Evolutionary conservation across 78 protist species (phyloP).

Genomic region (Chrysochromulina parva): DNA sequence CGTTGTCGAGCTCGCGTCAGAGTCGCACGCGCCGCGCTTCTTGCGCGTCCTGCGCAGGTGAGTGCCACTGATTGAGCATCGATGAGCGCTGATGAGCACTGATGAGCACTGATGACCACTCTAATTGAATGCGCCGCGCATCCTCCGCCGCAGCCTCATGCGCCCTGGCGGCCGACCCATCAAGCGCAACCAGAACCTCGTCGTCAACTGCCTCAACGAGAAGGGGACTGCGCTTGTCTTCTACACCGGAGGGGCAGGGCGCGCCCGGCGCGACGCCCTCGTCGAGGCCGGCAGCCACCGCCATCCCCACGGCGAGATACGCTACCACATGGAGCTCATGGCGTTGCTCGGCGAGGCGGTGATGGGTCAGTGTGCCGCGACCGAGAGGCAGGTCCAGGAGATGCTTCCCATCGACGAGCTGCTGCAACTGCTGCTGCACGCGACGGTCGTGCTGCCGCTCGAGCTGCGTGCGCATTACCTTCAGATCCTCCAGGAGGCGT

Average conservation of each 20-base stretch:
- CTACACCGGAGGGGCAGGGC: background rate
- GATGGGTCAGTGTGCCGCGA: background rate
- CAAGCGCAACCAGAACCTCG: background rate
- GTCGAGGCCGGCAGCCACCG: background rate
- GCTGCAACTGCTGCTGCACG: background rate
- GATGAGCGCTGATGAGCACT: too few relatives aligned
- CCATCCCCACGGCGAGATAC: background rate
- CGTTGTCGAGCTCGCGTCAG: too few relatives aligned
- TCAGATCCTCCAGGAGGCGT: background rate
- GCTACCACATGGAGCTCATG: constrained; percentile 1
- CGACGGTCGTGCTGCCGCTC: background rate
- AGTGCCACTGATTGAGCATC: too few relatives aligned
- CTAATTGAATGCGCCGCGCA: too few relatives aligned
- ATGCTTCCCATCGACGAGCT: background rate
- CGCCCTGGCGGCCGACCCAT: background rate
- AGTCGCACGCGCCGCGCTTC: background rate
- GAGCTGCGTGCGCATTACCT: background rate
- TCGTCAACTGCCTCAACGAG: background rate
- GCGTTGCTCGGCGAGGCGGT: background rate
- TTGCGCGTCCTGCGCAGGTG: background rate
- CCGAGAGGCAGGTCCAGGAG: background rate
- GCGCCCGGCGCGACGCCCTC: background rate
- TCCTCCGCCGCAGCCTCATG: background rate
- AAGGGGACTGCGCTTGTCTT: background rate
- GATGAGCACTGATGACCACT: too few relatives aligned